Percentiles rank a stretch among this genome's conserved stretches.
Evolutionary conservation across 805 yeast genomes (phyloP).

Genomic region (Pichia rugopelliculosa): DNA sequence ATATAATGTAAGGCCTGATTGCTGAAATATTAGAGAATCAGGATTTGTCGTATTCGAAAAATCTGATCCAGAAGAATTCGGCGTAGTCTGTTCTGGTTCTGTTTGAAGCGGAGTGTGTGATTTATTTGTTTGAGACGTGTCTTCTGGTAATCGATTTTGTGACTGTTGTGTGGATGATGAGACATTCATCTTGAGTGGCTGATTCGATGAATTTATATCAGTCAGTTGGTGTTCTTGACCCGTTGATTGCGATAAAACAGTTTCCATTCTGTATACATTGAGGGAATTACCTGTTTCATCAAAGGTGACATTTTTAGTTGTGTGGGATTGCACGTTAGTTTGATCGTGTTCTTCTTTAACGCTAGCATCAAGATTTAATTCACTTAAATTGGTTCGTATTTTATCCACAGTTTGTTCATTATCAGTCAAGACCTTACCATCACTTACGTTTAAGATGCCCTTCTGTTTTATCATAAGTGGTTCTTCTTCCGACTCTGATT

Average conservation of each 20-base stretch:
- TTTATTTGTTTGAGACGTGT: not conserved
- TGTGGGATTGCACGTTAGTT: not conserved
- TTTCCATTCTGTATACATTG: not conserved
- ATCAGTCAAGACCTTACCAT: too few species aligned
- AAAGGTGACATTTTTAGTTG: not conserved
- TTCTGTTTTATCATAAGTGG: not conserved
- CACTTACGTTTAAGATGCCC: not conserved
- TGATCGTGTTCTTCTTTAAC: not conserved
- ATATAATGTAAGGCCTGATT: slow-evolving; percentile 16
- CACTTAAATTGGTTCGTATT: not conserved
- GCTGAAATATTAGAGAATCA: slow-evolving; percentile 21
- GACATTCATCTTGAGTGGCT: not conserved
- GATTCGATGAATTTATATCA: not conserved
- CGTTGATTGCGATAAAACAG: not conserved
- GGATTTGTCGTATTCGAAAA: slow-evolving; percentile 3
- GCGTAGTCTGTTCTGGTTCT: not conserved
- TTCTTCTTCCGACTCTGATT: not conserved
- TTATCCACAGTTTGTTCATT: too few species aligned
- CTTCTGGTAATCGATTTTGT: not conserved
- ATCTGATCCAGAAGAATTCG: not conserved
- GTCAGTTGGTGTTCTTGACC: not conserved
- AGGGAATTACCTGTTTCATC: not conserved
- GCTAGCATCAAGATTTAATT: not conserved
- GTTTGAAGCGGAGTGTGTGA: not conserved
- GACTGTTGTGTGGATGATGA: not conserved